phyloP scores from a whole-genome alignment of 2,329 filamentous ascomycete species.

The Trichoderma polysporum region DNA sequence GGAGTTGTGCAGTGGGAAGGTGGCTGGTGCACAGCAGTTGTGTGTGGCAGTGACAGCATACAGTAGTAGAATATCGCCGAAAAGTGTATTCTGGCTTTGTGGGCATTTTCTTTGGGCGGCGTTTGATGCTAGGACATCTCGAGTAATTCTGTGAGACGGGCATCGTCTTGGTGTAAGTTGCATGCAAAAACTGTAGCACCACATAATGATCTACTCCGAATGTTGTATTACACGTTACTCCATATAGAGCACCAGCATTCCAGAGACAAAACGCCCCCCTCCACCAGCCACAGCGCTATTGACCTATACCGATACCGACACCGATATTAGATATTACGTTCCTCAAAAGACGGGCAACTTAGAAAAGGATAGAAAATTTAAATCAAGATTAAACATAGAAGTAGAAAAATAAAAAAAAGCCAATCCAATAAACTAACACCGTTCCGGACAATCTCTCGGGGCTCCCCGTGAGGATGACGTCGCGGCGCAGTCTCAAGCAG shows the following conservation, averaged over 20 bases:
- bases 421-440: background rate
- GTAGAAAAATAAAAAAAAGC: background rate
- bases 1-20: background rate
- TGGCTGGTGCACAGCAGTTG: background rate
- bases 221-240: no score
- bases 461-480: slow-evolving; percentile 1
- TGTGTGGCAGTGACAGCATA: background rate
- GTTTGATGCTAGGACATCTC: no score
- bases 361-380: background rate
- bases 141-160: background rate
- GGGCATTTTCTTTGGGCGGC: background rate
- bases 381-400: background rate
- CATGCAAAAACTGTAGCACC: no score
- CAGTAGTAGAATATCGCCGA: background rate
- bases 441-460: background rate
- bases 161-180: background rate
- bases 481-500: background rate
- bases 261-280: no score
- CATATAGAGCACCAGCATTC: no score
- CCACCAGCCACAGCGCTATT: no score
- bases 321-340: no score
- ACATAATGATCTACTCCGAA: no score
- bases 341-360: no score
- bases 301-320: no score
- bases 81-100: background rate